Evolutionary conservation across 495 filamentous ascomycete genomes (phyloP), one percentile per base, ranked within the genome.

Genomic region (Penicillium cataractarum): DNA sequence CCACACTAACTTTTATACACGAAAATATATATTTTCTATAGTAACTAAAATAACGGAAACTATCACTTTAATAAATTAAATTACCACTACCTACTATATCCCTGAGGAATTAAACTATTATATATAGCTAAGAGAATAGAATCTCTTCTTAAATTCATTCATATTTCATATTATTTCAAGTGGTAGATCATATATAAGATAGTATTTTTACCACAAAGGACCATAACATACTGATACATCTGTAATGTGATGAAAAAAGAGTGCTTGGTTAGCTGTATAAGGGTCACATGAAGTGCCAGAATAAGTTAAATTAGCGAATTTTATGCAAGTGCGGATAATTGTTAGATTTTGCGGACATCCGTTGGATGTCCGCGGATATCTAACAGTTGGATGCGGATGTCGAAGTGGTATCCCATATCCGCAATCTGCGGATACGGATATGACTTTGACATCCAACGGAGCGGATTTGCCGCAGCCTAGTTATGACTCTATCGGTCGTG

Each of bases 391-490:
- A 44, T 44, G 40, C 8, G 40, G 40, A 44, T 44, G 21, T 7
- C 3, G 21, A 44, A 12, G n/a, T 21, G 40, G 21, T 44, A 44
- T 44, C 40, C 40, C 21, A 44, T 12, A 21, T 44, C 37, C 37
- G 37, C 37, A 40, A 40, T 40, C 19, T 40, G 37, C 37, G 17
- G 40, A 42, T 42, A n/a, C n/a, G 40, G 40, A 42, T 42, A 42
- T 42, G 6, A 42, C 0, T 42, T n/a, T n/a, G n/a, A n/a, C n/a
- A n/a, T n/a, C n/a, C n/a, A n/a, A n/a, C n/a, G n/a, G n/a, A n/a
- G n/a, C 40, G n/a, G 40, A 42, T 42, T 42, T 42, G 40, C 40
- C 40, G 40, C 40, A 42, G 40, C n/a, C 40, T 42, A 42, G n/a
- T n/a, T n/a, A n/a, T n/a, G n/a, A n/a, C n/a, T n/a, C n/a, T n/a